Conservation (phyloP, 768 basidiomycete species). For the Daedaleopsis sinensis region DNA sequence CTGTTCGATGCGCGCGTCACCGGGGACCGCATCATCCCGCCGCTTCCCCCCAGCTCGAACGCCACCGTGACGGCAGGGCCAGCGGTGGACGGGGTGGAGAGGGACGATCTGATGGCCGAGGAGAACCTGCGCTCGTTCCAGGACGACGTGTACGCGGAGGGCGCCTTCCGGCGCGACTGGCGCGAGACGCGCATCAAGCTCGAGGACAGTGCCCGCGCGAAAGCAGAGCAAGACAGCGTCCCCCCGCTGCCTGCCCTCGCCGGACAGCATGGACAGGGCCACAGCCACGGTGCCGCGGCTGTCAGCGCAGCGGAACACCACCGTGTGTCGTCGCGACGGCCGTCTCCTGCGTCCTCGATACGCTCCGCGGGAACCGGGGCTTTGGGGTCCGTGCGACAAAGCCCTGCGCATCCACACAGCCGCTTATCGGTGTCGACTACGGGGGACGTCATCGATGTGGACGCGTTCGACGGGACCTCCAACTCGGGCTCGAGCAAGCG, state of each 20-base stretch:
- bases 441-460: slow-evolving; percentile 43
- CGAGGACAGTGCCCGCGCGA: slow-evolving; percentile 32
- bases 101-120: slow-evolving; percentile 10
- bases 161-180: slow-evolving; percentile 75
- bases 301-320: slow-evolving; percentile 4
- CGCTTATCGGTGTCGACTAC: slow-evolving; percentile 27
- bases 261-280: background rate
- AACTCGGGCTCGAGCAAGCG: slow-evolving; percentile 46
- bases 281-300: slow-evolving; percentile 8
- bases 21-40: slow-evolving; percentile 51
- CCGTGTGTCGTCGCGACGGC: slow-evolving; percentile 42
- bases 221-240: slow-evolving; percentile 34
- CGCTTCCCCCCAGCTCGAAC: background rate
- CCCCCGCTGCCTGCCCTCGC: slow-evolving; percentile 32
- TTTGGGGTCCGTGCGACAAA: slow-evolving; percentile 40
- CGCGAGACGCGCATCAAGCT: slow-evolving; percentile 63
- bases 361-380: slow-evolving; percentile 33
- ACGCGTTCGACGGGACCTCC: slow-evolving; percentile 42
- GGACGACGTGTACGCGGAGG: slow-evolving; percentile 64
- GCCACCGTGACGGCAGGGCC: background rate
- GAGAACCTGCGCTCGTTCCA: slow-evolving; percentile 55
- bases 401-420: slow-evolving; percentile 48
- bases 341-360: slow-evolving; percentile 55
- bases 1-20: slow-evolving; percentile 67
- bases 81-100: no score